Evolutionary conservation across 73 alveolate species (phyloP), one percentile per base, ranked within the genome.

Genomic region (Paramecium biaurelia): DNA sequence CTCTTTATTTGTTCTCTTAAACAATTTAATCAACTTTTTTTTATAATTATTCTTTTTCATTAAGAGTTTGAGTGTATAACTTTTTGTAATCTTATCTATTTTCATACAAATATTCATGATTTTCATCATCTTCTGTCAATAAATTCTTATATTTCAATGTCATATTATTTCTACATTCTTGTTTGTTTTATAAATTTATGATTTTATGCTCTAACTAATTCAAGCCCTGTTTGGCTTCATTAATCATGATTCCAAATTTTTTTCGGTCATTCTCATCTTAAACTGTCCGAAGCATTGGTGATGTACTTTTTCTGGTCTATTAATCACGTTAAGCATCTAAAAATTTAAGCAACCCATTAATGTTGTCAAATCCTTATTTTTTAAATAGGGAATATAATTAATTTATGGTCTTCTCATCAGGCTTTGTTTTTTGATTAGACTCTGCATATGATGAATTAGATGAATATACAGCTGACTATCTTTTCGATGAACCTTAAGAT

Each of bases 121-220:
- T 79, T 79, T 79, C 90, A 41, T 79, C 90, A 43, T 79, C 90
- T 79, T 79, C 90, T 30, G 76, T 79, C 45, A 79, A 24, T 14
- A 79, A 26, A 43, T 79, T 38, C 43, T 79, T 79, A 79, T 79
- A 79, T 79, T 79, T 79, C 30, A 72, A 63, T n/a, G 57, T 74
- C 59, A 74, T 41, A 74, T 34, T 41, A 32, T 74, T 74, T 74
- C 87, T 21, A 24, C 45, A 38, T 7, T 79, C 90, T 21, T 32
- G 18, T 18, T 72, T 72, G 58, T 37, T 72, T 12, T 26, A 23
- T 30, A 79, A 45, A 42, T 32, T 47, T 8, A 21, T 79, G 32
- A 79, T 79, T 45, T 47, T 41, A 45, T 38, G 72, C 56, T 79
- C 76, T 47, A 79, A 43, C 56, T 79, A 20, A 79, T 79, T 79